phyloP scores from a whole-genome alignment of 1,139 yeast genomes.

The Taphrina pruni region DNA sequence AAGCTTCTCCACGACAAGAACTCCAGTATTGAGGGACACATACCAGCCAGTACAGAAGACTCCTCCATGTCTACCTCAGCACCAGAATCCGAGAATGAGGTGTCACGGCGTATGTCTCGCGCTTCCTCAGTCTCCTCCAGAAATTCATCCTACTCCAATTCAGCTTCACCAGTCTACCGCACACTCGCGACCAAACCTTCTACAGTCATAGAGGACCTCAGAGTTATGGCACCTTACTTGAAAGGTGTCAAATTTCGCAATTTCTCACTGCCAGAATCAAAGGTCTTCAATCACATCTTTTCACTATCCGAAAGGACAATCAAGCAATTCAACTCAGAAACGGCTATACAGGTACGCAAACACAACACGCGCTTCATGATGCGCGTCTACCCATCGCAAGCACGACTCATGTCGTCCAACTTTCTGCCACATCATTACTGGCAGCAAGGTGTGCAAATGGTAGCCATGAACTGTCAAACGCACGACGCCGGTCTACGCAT shows the following conservation, averaged over 20 bases:
- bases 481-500: slow-evolving; percentile 81
- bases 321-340: slow-evolving; percentile 67
- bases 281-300: slow-evolving; percentile 78
- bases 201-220: slow-evolving; percentile 3
- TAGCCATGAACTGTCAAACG: slow-evolving; percentile 96
- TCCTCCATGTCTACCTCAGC: slow-evolving; percentile 23
- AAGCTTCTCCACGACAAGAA: background rate
- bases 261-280: slow-evolving; percentile 85
- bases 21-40: background rate
- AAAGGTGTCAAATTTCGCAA: slow-evolving; percentile 80
- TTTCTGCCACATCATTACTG: slow-evolving; percentile 80
- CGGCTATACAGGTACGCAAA: slow-evolving; percentile 62
- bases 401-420: slow-evolving; percentile 76
- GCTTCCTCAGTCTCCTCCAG: slow-evolving; percentile 33
- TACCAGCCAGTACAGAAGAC: background rate
- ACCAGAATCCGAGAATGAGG: slow-evolving; percentile 16
- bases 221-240: slow-evolving; percentile 64
- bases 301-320: slow-evolving; percentile 80
- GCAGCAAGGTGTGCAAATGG: slow-evolving; percentile 89
- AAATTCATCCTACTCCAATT: slow-evolving; percentile 25
- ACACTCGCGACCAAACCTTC: slow-evolving; percentile 10
- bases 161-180: slow-evolving; percentile 4
- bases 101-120: slow-evolving; percentile 13
- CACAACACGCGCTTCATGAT: slow-evolving; percentile 78
- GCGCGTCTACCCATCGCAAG: slow-evolving; percentile 86